phyloP scores from a whole-genome alignment of 2,329 filamentous ascomycete genomes.

The Trichoderma brevicompactum region DNA sequence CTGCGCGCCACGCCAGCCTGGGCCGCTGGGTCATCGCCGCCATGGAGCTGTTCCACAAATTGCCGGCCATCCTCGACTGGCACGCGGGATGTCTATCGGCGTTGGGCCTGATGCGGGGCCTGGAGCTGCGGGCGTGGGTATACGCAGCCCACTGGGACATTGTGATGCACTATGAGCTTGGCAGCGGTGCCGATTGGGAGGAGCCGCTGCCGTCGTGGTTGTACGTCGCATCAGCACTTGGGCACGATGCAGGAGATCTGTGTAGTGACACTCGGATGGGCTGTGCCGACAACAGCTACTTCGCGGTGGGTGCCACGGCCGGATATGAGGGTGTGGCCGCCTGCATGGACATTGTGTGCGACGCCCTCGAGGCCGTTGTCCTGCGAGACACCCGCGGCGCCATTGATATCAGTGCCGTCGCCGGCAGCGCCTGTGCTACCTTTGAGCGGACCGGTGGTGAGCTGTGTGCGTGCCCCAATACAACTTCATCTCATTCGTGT shows the following conservation, averaged over 20 bases:
- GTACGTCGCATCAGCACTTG: constrained; percentile 15
- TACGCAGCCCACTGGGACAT: constrained; percentile 8
- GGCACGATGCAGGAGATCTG: constrained; percentile 17
- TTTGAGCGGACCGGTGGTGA: constrained; percentile 21
- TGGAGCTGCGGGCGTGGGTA: constrained; percentile 12
- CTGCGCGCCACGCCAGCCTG: constrained; percentile 7
- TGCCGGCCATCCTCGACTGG: constrained; percentile 15
- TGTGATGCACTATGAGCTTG: constrained; percentile 22
- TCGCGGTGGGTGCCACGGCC: constrained; percentile 10
- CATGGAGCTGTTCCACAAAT: not conserved
- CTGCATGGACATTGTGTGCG: constrained; percentile 26
- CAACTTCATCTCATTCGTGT: not conserved
- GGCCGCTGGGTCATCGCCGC: not conserved
- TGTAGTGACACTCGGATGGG: constrained; percentile 14
- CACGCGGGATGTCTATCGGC: constrained; percentile 20
- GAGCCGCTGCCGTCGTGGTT: constrained; percentile 12
- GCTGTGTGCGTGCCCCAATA: constrained; percentile 9
- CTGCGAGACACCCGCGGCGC: constrained; percentile 15
- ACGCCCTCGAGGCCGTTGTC: constrained; percentile 19
- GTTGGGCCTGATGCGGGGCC: constrained; percentile 16
- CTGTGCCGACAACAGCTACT: constrained; percentile 20
- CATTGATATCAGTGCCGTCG: not conserved
- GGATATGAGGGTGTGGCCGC: constrained; percentile 26
- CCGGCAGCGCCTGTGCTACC: constrained; percentile 21
- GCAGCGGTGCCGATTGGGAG: constrained; percentile 10